These are phyloP conservation scores for Microsporum audouinii DNA, from an alignment of 2,329 filamentous ascomycete genomes.

Conservation along the genomic window DNA sequence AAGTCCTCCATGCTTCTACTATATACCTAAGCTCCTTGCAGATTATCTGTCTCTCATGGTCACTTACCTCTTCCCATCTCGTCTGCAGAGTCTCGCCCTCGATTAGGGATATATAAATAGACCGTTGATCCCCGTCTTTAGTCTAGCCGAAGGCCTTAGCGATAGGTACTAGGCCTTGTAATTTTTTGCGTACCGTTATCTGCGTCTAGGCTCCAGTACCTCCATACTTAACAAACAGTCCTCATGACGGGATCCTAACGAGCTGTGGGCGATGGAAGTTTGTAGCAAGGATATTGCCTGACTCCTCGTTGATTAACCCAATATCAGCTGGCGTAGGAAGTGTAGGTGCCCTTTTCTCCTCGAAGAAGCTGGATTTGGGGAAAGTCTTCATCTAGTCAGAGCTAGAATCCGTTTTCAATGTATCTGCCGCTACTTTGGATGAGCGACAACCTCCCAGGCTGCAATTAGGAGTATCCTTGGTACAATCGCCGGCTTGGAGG, in stretches of 20 bases:
- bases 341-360: slow-evolving; percentile 14
- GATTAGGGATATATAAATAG: slow-evolving; percentile 22
- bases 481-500: too few species aligned
- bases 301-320: slow-evolving; percentile 20
- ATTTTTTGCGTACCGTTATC: slow-evolving; percentile 18
- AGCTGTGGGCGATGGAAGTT: slow-evolving; percentile 22
- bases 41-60: slow-evolving; percentile 19
- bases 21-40: slow-evolving; percentile 23
- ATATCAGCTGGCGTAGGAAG: slow-evolving; percentile 24
- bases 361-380: slow-evolving; percentile 17
- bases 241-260: slow-evolving; percentile 24
- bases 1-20: slow-evolving; percentile 16
- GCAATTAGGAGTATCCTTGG: too few species aligned
- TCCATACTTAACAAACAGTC: slow-evolving; percentile 29
- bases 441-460: neutral
- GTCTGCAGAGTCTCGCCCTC: slow-evolving; percentile 16
- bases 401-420: neutral
- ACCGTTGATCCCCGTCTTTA: slow-evolving; percentile 16
- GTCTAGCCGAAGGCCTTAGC: slow-evolving; percentile 21
- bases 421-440: neutral
- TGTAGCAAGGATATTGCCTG: slow-evolving; percentile 10
- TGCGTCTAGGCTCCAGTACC: slow-evolving; percentile 24
- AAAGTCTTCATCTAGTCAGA: slow-evolving; percentile 1
- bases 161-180: slow-evolving; percentile 19
- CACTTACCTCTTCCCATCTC: slow-evolving; percentile 18